Evolutionary conservation across 23 red algal genomes (phyloP).

Genomic region (Cyanidioschyzon merolae): DNA sequence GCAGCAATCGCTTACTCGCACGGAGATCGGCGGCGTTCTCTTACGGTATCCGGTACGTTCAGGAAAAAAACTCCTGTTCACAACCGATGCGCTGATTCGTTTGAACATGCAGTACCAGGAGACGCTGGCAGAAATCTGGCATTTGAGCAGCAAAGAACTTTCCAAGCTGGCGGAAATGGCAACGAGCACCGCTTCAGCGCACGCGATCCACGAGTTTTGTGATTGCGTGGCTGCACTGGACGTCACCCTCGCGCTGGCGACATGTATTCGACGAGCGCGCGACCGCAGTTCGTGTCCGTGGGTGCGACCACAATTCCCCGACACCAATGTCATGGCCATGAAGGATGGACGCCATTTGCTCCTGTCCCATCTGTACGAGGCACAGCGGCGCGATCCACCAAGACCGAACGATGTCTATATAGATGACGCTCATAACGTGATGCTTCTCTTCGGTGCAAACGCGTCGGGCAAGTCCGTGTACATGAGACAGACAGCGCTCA

Average conservation of each 20-base stretch:
- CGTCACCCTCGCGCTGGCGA: slow-evolving; percentile 43
- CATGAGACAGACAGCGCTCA: slow-evolving; percentile 43
- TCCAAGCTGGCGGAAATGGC: slow-evolving; percentile 31
- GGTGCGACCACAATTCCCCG: slow-evolving; percentile 35
- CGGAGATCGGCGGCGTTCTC: slow-evolving; percentile 20
- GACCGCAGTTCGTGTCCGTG: background rate
- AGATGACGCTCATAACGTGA: slow-evolving; percentile 36
- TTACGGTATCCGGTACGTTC: slow-evolving; percentile 33
- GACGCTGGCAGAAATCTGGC: slow-evolving; percentile 64
- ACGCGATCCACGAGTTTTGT: slow-evolving; percentile 69
- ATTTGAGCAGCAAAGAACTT: slow-evolving; percentile 44
- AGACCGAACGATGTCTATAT: slow-evolving; percentile 67
- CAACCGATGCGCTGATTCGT: slow-evolving; percentile 37
- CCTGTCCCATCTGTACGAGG: slow-evolving; percentile 18
- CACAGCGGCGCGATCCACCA: slow-evolving; percentile 7
- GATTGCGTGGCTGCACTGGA: slow-evolving; percentile 79
- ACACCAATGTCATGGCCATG: slow-evolving; percentile 31
- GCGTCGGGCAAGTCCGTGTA: slow-evolving; percentile 66
- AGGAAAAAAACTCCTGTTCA: slow-evolving; percentile 48
- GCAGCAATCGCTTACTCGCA: background rate
- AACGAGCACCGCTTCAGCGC: slow-evolving; percentile 24
- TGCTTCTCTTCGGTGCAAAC: slow-evolving; percentile 63
- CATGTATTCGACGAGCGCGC: slow-evolving; percentile 15
- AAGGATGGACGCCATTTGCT: slow-evolving; percentile 56
- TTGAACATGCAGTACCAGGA: slow-evolving; percentile 59